Evolutionary conservation across 495 filamentous ascomycete genomes (phyloP).

Genomic region (Beverwykella pulmonaria): DNA sequence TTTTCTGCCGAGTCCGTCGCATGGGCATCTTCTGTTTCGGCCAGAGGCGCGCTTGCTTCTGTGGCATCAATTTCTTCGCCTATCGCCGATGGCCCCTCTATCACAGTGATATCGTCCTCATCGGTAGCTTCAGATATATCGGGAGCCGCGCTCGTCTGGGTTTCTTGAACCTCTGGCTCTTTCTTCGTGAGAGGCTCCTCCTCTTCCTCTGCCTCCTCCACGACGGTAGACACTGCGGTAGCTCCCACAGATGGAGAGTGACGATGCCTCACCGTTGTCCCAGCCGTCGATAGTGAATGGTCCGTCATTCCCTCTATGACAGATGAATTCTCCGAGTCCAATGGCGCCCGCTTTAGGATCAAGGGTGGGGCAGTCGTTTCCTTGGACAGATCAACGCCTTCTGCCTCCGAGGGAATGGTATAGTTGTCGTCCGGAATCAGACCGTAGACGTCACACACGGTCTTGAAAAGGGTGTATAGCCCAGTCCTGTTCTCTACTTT

Average conservation of each 20-base stretch:
- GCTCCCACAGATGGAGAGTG: slow-evolving; percentile 35
- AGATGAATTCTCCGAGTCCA: neutral
- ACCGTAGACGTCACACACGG: slow-evolving; percentile 85
- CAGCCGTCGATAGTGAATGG: slow-evolving; percentile 21
- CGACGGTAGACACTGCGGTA: slow-evolving; percentile 32
- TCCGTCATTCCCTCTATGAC: slow-evolving; percentile 19
- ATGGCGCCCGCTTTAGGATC: slow-evolving; percentile 21
- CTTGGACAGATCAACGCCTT: slow-evolving; percentile 51
- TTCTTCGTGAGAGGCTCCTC: slow-evolving; percentile 22
- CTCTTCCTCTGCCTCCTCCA: slow-evolving; percentile 41
- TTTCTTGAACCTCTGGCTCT: neutral
- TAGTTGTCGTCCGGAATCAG: slow-evolving; percentile 92
- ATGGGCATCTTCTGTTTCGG: slow-evolving; percentile 3
- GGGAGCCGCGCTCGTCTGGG: neutral
- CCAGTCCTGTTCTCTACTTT: slow-evolving; percentile 85
- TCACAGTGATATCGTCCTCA: slow-evolving; percentile 1
- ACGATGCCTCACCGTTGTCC: slow-evolving; percentile 37
- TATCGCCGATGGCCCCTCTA: neutral
- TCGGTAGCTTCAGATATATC: slow-evolving; percentile 9
- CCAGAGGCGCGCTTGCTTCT: neutral
- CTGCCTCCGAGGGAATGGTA: slow-evolving; percentile 90
- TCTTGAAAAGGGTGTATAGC: slow-evolving; percentile 94
- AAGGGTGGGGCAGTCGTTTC: slow-evolving; percentile 5
- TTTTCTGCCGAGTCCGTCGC: neutral
- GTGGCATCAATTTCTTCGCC: slow-evolving; percentile 1